Evolutionary conservation across 192 early-diverging fungal species (phyloP), one percentile per base, ranked within the genome.

Genomic region (Backusella liffmaniae): DNA sequence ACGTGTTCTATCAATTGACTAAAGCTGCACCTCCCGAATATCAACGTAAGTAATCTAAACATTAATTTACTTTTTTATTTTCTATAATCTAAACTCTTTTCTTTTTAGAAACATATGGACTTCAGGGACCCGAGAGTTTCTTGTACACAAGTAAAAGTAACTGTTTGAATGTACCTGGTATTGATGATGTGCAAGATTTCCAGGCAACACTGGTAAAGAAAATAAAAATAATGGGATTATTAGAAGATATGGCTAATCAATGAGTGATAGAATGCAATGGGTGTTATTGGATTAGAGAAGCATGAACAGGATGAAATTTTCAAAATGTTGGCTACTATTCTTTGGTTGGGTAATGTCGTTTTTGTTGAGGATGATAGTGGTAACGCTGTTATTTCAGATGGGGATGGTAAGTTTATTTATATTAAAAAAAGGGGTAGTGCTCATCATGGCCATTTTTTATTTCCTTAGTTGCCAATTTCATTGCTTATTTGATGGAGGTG

Each of bases 291-390:
- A 21, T 89, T 99, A 21, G 82, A 90, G 15, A 84, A 89, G 39
- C 81, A 86, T 16, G 95, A 99, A 74, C 93, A 97, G 84, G 88
- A 89, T 74, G 88, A 92, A 37, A 94, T 99, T 51, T 94, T 97
- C 80, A 88, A 93, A 72, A 96, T 99, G 84, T 84, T 99, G 42
- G 94, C 96, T 10, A 94, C 93, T 42, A 92, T 99, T 76, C 87
- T 99, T 80, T 98, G 98, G 92, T 85, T 99, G 42, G 98, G 98
- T 72, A 99, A 99, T 79, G 86, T 97, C 30, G 88, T 92, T 67
- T 99, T 99, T 82, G 77, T 78, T 23, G 96, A 98, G 80, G 91
- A 92, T 70, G 90, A 92, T 75, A 88, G 91, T 41, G 95, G 94
- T 12, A 89, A 89, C 73, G 85, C 93, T 12, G 77, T 77, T 34